Conservation (phyloP, 805 yeast species). For the Kurtzmaniella cleridarum region DNA sequence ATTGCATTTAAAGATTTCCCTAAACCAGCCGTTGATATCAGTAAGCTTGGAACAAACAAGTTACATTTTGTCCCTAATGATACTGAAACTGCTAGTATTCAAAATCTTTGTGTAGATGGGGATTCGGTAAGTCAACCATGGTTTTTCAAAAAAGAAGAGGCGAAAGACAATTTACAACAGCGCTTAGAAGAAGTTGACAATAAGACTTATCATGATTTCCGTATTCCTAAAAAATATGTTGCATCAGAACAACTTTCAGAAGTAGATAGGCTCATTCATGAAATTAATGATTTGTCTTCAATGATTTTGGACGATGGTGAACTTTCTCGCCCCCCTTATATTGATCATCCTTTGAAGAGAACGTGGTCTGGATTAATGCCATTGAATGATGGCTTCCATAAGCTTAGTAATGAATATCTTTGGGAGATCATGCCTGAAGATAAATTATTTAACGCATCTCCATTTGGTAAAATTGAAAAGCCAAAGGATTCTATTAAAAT, state of each 20-base stretch:
- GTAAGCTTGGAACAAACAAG: conserved; percentile 3
- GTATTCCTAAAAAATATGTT: conserved; percentile 20
- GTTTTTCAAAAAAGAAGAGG: too few relatives aligned
- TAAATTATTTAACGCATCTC: conserved; percentile 29
- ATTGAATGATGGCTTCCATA: conserved; percentile 27
- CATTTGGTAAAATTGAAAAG: conserved; percentile 19
- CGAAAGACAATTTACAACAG: too few relatives aligned
- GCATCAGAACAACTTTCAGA: conserved; percentile 15
- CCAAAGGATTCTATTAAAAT: conserved; percentile 6
- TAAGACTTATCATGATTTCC: conserved; percentile 14
- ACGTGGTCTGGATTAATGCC: conserved; percentile 36
- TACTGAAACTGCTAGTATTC: too few relatives aligned
- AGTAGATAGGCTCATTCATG: conserved; percentile 20
- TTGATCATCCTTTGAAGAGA: conserved; percentile 34
- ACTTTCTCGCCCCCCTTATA: conserved; percentile 17
- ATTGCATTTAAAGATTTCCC: conserved; percentile 30
- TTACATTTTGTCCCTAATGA: too few relatives aligned
- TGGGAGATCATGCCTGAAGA: conserved; percentile 35
- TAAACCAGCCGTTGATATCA: conserved; percentile 17
- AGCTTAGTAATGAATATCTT: conserved; percentile 34
- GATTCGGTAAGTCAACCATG: too few relatives aligned
- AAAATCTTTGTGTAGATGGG: too few relatives aligned
- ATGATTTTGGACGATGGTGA: neutral
- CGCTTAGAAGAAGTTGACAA: neutral
- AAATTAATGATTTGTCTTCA: conserved; percentile 8